phyloP scores from a whole-genome alignment of 2,329 filamentous ascomycete genomes.

The Claviceps sorghi region DNA sequence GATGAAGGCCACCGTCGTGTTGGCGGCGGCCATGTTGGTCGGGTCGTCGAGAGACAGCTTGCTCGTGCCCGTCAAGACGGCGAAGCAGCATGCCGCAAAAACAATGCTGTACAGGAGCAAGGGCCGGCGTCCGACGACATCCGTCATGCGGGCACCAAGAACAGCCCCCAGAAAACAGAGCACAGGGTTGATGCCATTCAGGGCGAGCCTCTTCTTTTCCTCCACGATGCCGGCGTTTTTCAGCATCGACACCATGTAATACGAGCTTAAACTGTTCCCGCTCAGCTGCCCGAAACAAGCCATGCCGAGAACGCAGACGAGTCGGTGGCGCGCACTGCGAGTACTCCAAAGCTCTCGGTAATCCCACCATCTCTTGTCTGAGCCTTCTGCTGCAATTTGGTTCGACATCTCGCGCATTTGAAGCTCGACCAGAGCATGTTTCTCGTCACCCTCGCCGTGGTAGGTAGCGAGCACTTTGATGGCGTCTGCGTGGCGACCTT shows the following conservation, averaged over 20 bases:
- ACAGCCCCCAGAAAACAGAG: conserved; percentile 36
- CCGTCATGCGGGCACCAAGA: conserved; percentile 39
- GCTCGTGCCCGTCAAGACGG: conserved; percentile 32
- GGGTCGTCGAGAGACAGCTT: conserved; percentile 26
- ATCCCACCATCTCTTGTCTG: conserved; percentile 42
- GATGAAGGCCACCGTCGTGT: conserved; percentile 32
- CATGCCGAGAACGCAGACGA: conserved; percentile 36
- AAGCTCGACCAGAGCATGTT: conserved; percentile 36
- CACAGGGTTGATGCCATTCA: conserved; percentile 39
- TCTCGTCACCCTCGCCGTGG: conserved; percentile 35
- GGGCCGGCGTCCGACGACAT: conserved; percentile 42
- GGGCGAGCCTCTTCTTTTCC: conserved; percentile 30
- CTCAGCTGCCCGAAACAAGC: conserved; percentile 38
- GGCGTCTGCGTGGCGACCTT: conserved; percentile 26
- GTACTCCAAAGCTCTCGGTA: conserved; percentile 38
- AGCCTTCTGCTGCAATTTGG: conserved; percentile 32
- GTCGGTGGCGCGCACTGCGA: conserved; percentile 30
- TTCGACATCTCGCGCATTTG: conserved; percentile 34
- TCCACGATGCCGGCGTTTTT: conserved; percentile 35
- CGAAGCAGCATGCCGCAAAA: conserved; percentile 31
- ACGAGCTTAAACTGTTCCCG: conserved; percentile 33
- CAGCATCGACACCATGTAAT: conserved; percentile 41
- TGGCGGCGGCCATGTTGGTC: conserved; percentile 22
- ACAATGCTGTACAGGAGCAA: conserved; percentile 33
- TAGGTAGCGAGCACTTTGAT: conserved; percentile 29